phyloP scores from a whole-genome alignment of 163 green algal genomes.

The Scenedesmus sp. region DNA sequence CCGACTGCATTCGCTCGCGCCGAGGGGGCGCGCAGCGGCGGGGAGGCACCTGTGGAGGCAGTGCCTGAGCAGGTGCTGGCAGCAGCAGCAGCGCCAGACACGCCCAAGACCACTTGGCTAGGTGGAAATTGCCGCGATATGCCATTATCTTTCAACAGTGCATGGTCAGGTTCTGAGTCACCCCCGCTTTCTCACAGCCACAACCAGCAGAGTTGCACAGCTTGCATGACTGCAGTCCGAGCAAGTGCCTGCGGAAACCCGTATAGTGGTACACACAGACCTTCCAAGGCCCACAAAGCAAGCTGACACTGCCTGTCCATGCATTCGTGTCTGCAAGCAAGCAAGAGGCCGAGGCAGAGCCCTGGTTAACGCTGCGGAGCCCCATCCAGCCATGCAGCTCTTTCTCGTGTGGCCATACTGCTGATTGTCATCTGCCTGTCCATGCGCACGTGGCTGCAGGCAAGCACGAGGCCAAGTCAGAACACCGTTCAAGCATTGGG shows the following conservation, averaged over 20 bases:
- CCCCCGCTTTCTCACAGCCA: background rate
- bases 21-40: background rate
- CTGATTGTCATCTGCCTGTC: background rate
- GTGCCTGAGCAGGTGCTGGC: conserved; percentile 63
- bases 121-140: conserved; percentile 14
- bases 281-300: too few species aligned
- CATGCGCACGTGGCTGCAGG: background rate
- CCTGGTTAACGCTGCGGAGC: too few species aligned
- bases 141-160: background rate
- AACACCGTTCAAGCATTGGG: too few species aligned
- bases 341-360: too few species aligned
- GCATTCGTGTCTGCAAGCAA: too few species aligned
- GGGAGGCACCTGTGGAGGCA: conserved; percentile 57
- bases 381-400: too few species aligned
- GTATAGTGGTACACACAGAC: too few species aligned
- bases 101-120: conserved; percentile 29
- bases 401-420: too few species aligned
- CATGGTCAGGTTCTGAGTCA: background rate
- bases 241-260: too few species aligned
- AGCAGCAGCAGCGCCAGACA: conserved; percentile 29
- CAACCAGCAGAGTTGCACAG: background rate
- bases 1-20: conserved; percentile 69
- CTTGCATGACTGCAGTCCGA: too few species aligned
- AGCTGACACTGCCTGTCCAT: too few species aligned
- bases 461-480: background rate